Conservation (phyloP, 2,329 filamentous ascomycete genomes). For the Aureobasidium sp. region DNA sequence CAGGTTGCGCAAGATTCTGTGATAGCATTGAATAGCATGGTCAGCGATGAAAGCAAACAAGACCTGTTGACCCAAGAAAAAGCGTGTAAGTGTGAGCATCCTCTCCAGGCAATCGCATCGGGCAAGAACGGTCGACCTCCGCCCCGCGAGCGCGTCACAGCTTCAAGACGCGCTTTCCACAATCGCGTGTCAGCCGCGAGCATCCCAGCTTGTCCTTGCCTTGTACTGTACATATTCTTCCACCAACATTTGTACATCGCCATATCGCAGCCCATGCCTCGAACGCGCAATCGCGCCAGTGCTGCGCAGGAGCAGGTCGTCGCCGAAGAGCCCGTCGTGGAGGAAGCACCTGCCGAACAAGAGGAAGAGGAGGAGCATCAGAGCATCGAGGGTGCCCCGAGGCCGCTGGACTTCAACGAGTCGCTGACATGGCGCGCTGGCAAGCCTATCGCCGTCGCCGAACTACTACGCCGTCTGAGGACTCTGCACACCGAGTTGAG, state of each 20-base stretch:
- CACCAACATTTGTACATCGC: background rate
- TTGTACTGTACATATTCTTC: slow-evolving; percentile 1
- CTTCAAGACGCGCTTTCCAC: background rate
- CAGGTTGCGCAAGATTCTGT: background rate
- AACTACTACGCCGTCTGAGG: slow-evolving; percentile 74
- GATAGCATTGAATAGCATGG: background rate
- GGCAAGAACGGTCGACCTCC: background rate
- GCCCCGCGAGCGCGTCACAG: background rate
- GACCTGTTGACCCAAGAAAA: background rate
- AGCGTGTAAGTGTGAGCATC: background rate
- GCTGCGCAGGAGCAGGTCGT: slow-evolving; percentile 12
- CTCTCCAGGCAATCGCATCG: background rate
- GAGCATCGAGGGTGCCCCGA: slow-evolving; percentile 10
- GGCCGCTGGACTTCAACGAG: slow-evolving; percentile 66
- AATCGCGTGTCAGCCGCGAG: background rate
- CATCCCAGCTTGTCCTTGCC: background rate
- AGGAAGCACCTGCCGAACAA: slow-evolving; percentile 3
- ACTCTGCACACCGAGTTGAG: slow-evolving; percentile 73
- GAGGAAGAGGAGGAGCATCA: slow-evolving; percentile 20
- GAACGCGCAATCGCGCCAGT: slow-evolving; percentile 14
- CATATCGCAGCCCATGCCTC: slow-evolving; percentile 13
- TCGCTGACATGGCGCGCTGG: slow-evolving; percentile 86
- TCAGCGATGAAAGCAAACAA: background rate
- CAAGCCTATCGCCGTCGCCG: slow-evolving; percentile 75
- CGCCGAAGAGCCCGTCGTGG: background rate